Conservation (phyloP, 352 stramenopile genomes). For the Phytophthora vignae region DNA sequence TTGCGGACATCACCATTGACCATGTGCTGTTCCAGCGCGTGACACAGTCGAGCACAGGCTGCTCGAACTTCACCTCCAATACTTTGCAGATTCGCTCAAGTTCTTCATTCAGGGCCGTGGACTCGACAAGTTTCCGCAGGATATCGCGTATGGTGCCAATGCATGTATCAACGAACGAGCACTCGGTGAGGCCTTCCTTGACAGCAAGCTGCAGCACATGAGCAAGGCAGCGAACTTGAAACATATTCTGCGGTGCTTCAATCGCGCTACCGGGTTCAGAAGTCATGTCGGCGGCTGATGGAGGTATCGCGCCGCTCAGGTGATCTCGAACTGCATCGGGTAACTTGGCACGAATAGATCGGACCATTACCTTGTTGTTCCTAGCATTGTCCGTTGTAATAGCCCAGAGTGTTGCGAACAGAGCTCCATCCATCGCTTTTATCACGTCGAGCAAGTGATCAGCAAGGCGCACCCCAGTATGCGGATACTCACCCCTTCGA, state of each 20-base stretch:
- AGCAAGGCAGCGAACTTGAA: slow-evolving; percentile 21
- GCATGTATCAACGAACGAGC: slow-evolving; percentile 2
- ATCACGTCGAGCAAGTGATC: too few species aligned
- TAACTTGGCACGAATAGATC: too few species aligned
- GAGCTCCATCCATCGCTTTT: too few species aligned
- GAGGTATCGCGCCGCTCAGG: background rate
- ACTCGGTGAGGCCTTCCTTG: slow-evolving; percentile 18
- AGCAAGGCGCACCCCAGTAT: too few species aligned
- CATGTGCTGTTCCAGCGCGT: slow-evolving; percentile 24
- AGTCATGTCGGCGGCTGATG: background rate
- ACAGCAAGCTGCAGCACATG: slow-evolving; percentile 24
- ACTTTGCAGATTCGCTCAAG: slow-evolving; percentile 6
- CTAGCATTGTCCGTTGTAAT: too few species aligned
- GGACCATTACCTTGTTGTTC: background rate
- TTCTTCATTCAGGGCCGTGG: background rate
- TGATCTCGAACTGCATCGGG: too few species aligned
- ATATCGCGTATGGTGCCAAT: slow-evolving; percentile 14
- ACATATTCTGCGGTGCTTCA: background rate
- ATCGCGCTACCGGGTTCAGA: background rate
- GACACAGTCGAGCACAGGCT: slow-evolving; percentile 11
- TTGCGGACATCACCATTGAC: slow-evolving; percentile 8
- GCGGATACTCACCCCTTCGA: too few species aligned
- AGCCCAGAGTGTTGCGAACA: too few species aligned
- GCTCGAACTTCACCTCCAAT: slow-evolving; percentile 1
- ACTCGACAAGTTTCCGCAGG: slow-evolving; percentile 12